Base-by-base conservation (phyloP, 331 rosid species). In the Malus hybrid region DNA sequence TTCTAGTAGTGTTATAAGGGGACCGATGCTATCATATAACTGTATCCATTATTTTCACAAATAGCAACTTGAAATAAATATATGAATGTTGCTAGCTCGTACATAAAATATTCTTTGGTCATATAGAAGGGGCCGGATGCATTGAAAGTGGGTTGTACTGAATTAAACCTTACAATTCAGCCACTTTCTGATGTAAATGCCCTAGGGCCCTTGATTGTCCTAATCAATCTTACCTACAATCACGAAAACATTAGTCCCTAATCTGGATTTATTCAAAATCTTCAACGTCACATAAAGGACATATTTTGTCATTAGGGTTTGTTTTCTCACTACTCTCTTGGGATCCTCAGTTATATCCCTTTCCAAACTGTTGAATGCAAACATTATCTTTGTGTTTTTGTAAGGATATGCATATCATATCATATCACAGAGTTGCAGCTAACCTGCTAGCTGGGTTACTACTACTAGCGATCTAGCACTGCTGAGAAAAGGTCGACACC, bases 211-310 rank as follows among this genome's bases (percentile, higher is more conserved):
- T 4, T 12, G 30, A 68, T 57, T 15, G 73, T 72, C 74, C 53
- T 73, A 64, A 69, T 77, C 80, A 80, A 77, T 79, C 80, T 76
- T 53, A 60, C 83, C 12, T 26, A 61, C 66, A 78, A 77, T 68
- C 79, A 52, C 74, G 30, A 68, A 71, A 39, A 78, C 32, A 39
- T 71, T 81, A 65, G 80, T 66, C 83, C 58, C 74, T 28, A 36
- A 36, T 36, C 13, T 74, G 34, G 61, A n/a, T 52, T 16, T 71
- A 32, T 15, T 76, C 74, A 18, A 34, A 53, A 36, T 69, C 68
- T 63, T 22, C 39, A 15, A 69, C 65, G 61, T 77, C 75, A 20
- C 56, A 10, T 76, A 44, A 50, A 74, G 16, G 55, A n/a, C 20
- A 68, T 39, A 39, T 67, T 73, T 73, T 80, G 79, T 74, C 73